Conservation (phyloP, 148 eudicot genomes). For the Nyssa sinensis region DNA sequence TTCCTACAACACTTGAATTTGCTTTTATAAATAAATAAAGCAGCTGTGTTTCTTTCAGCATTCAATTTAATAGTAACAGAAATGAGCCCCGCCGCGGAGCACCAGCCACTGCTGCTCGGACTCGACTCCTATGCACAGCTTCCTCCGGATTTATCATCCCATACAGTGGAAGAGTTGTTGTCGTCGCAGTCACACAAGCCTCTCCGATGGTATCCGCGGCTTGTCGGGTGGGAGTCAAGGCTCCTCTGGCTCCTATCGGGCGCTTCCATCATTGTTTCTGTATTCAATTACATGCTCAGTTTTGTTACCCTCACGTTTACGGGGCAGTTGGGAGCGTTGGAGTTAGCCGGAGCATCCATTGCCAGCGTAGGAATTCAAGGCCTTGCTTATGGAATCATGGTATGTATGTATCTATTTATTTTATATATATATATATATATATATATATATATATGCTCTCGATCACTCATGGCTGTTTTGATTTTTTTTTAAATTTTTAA, state of each 20-base stretch:
- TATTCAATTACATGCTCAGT: conserved; percentile 58
- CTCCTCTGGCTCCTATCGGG: conserved; percentile 59
- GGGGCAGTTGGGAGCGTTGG: conserved; percentile 26
- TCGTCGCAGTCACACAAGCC: conserved; percentile 30
- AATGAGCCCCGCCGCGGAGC: too few relatives aligned
- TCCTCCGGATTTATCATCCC: conserved; percentile 36
- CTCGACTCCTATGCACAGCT: conserved; percentile 42
- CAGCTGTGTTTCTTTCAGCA: too few relatives aligned
- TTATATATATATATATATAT: too few relatives aligned
- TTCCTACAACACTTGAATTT: too few relatives aligned
- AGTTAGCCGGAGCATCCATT: conserved; percentile 35
- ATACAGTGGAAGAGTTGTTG: conserved; percentile 44
- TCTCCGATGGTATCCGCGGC: conserved; percentile 39
- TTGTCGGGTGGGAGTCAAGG: conserved; percentile 56
- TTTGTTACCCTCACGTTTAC: conserved; percentile 23
- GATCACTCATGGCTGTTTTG: too few relatives aligned
- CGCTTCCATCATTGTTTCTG: conserved; percentile 46
- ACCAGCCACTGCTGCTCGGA: conserved; percentile 40
- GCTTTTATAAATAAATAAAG: too few relatives aligned
- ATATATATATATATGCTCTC: too few relatives aligned
- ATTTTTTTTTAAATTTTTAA: too few relatives aligned
- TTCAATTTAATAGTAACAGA: too few relatives aligned
- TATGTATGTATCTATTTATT: not conserved
- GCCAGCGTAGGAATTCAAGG: conserved; percentile 45
- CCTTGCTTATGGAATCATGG: conserved; percentile 49